phyloP scores from a whole-genome alignment of 805 yeast species.

The Candida tallmaniae region DNA sequence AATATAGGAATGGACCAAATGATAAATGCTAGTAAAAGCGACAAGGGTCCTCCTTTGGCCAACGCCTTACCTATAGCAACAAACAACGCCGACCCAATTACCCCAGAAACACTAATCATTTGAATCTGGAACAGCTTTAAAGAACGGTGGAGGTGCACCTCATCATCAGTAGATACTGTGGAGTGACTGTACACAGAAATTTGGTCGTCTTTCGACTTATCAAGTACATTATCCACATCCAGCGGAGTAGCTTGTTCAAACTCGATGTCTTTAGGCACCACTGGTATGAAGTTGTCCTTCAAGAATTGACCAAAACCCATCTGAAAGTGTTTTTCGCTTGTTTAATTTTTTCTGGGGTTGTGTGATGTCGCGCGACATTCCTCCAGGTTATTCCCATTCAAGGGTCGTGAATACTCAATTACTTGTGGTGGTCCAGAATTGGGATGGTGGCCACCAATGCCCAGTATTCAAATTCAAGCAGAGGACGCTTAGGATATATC shows the following conservation, averaged over 20 bases:
- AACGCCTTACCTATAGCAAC: conserved; percentile 67
- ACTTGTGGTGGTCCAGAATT: too few species aligned
- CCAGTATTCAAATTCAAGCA: too few species aligned
- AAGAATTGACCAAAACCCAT: too few species aligned
- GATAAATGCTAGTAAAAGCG: conserved; percentile 58
- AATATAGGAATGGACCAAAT: conserved; percentile 70
- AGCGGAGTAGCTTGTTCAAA: neutral
- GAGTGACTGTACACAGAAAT: conserved; percentile 13
- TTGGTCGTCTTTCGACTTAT: conserved; percentile 6
- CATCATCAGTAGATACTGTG: conserved; percentile 12
- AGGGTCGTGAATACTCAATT: too few species aligned
- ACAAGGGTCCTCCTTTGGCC: conserved; percentile 65
- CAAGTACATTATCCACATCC: neutral
- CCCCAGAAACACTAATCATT: conserved; percentile 75
- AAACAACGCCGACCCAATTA: conserved; percentile 77
- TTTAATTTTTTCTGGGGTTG: too few species aligned
- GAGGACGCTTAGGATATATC: too few species aligned
- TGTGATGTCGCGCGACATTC: too few species aligned
- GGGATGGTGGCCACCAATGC: too few species aligned
- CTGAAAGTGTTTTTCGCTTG: too few species aligned
- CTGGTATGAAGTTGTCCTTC: conserved; percentile 13
- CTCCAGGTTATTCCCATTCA: too few species aligned
- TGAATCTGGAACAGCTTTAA: conserved; percentile 70
- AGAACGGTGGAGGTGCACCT: conserved; percentile 32
- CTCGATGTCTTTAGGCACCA: conserved; percentile 8